Conservation (phyloP, 345 rosid genomes). For the Euphorbia lathyris region DNA sequence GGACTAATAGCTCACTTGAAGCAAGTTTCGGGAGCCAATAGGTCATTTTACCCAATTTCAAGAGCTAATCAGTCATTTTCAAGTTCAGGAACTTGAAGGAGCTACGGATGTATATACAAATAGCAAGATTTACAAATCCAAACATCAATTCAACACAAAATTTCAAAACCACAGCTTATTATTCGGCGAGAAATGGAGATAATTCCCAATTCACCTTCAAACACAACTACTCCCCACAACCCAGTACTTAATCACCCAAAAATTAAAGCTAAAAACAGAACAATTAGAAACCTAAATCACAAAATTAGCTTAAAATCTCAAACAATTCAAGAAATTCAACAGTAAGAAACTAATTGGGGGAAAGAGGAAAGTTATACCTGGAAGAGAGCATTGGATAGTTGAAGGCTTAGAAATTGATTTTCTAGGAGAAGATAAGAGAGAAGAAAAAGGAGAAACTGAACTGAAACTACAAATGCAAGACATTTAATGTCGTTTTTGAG, state of each 20-base stretch:
- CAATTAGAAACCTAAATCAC: background rate
- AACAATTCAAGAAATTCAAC: background rate
- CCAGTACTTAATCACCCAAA: too few relatives aligned
- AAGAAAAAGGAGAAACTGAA: slow-evolving; percentile 47
- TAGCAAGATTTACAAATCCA: background rate
- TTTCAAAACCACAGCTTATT: background rate
- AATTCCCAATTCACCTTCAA: background rate
- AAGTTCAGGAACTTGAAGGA: too few relatives aligned
- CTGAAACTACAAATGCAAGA: slow-evolving; percentile 25
- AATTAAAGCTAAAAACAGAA: background rate
- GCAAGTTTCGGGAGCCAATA: too few relatives aligned
- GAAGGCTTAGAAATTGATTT: slow-evolving; percentile 40
- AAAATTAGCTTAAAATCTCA: background rate
- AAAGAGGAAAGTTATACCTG: slow-evolving; percentile 37
- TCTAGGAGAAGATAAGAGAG: slow-evolving; percentile 38
- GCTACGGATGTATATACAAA: too few relatives aligned
- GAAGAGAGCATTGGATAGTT: slow-evolving; percentile 54
- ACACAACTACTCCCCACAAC: background rate
- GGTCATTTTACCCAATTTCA: too few relatives aligned
- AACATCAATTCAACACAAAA: background rate
- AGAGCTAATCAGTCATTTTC: too few relatives aligned
- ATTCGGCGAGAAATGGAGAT: background rate
- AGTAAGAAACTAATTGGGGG: background rate
- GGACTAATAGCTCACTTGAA: too few relatives aligned
- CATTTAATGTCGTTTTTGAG: slow-evolving; percentile 25